Evolutionary conservation across 176 grass and related monocot genomes (phyloP).

Genomic region (Areca catechu): DNA sequence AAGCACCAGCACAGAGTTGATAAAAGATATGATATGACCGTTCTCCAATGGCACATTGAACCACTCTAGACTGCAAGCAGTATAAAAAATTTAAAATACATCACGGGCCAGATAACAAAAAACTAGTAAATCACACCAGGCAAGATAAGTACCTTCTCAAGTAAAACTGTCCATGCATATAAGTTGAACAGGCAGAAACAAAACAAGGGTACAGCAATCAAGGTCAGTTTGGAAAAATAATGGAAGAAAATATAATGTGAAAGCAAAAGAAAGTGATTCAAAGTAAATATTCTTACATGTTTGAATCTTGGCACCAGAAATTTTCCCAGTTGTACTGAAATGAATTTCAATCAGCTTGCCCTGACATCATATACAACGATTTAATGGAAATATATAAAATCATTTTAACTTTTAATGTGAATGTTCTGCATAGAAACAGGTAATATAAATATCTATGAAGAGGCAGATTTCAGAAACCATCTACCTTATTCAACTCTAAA

Average conservation of each 20-base stretch:
- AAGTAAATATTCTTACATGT: conserved; percentile 47
- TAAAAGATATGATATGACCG: conserved; percentile 99
- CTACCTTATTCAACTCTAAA: too few relatives aligned
- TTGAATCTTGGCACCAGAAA: conserved; percentile 92
- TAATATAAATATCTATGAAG: too few relatives aligned
- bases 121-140: conserved; percentile 20
- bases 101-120: conserved; percentile 1
- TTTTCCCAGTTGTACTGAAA: conserved; percentile 89
- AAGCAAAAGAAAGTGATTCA: too few relatives aligned
- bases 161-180: conserved; percentile 63
- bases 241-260: too few relatives aligned
- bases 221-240: conserved; percentile 7
- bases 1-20: conserved; percentile 87
- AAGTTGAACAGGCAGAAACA: conserved; percentile 20
- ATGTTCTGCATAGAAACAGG: too few relatives aligned
- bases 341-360: conserved; percentile 98
- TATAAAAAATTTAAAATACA: conserved; percentile 19
- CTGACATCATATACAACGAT: conserved; percentile 30
- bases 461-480: background rate
- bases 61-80: conserved; percentile 79
- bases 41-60: conserved; percentile 75
- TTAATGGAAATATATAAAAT: conserved; percentile 8
- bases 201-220: conserved; percentile 5
- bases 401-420: too few relatives aligned
- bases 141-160: conserved; percentile 73